A percentile compares a stretch with the other conserved stretches of the same genome.
phyloP scores from a whole-genome alignment of 345 rosid genomes.

The Reutealis trisperma region DNA sequence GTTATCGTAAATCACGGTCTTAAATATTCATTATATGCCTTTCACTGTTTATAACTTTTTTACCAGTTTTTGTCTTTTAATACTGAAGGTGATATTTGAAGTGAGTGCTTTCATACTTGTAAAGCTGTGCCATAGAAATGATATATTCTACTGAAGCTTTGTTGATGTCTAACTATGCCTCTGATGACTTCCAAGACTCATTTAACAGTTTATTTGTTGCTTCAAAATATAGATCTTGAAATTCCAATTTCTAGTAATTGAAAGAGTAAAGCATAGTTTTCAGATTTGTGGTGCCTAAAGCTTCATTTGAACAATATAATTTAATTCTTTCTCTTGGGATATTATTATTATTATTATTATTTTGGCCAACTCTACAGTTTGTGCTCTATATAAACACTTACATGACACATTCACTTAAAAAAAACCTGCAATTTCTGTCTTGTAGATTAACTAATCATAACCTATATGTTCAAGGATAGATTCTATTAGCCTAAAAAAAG shows the following conservation, averaged over 20 bases:
- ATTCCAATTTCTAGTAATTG: too few species aligned
- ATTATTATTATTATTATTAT: too few species aligned
- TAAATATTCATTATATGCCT: not conserved
- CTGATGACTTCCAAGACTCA: not conserved
- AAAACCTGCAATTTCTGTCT: not conserved
- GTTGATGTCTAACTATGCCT: not conserved
- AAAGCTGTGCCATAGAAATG: not conserved
- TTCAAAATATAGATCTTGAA: not conserved
- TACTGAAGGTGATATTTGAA: not conserved
- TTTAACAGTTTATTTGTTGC: not conserved
- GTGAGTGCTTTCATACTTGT: not conserved
- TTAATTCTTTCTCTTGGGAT: not conserved
- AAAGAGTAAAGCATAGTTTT: not conserved
- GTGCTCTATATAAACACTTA: not conserved
- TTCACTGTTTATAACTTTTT: not conserved
- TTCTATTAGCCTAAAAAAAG: not conserved
- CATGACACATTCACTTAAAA: not conserved
- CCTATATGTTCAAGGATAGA: not conserved
- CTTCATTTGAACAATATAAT: not conserved
- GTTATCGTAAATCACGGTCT: slow-evolving; percentile 5
- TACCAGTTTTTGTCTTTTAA: not conserved
- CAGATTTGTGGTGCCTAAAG: not conserved
- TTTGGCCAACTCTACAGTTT: too few species aligned
- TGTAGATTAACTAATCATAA: not conserved
- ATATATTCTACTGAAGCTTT: not conserved